Evolutionary conservation across 345 rosid species (phyloP), one percentile per base, ranked within the genome.

Genomic region (Corymbia maculata): DNA sequence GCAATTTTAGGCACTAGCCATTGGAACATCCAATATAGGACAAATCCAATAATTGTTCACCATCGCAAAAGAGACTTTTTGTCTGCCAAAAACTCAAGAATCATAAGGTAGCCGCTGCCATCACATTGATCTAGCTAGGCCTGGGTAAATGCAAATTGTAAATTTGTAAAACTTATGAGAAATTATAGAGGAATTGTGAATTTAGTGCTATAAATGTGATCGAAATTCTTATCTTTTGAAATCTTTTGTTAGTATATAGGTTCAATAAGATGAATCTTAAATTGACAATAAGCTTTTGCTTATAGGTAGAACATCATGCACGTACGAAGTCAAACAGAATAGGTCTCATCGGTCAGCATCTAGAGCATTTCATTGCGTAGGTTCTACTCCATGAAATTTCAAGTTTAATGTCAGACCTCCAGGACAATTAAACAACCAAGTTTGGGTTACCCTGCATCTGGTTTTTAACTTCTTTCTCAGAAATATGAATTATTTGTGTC

Each of bases 81-180:
- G 0, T 32, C 2, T 70, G 80, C 80, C 17, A 47, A 70, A 36
- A 70, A 36, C 45, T 70, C 80, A 70, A 17, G 80, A 36, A 70
- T 36, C 11, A 36, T 36, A 19, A 5, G 36, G 8, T 70, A 36
- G 47, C 80, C 22, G 0, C 26, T 5, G 47, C 47, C 17, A 70
- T 0, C 24, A 36, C 13, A 9, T 16, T 70, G 45, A 57, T 57
- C 9, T 2, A 66, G 10, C 42, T n/a, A 30, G 75, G 75, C 3
- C 45, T 2, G 1, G 14, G 45, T 5, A 68, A 68, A 68, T 1
- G 4, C 2, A 0, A 32, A 64, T 6, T 1, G 30, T n/a, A 28
- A 28, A 61, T 61, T 2, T 28, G 16, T 28, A 61, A 26, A 28
- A 28, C 70, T 28, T 28, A 11, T 6, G 70, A 28, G 32, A 61